These are phyloP conservation scores for Gloeopeniophorella convolvens DNA, from an alignment of 768 basidiomycete species.

Conservation along the genomic window DNA sequence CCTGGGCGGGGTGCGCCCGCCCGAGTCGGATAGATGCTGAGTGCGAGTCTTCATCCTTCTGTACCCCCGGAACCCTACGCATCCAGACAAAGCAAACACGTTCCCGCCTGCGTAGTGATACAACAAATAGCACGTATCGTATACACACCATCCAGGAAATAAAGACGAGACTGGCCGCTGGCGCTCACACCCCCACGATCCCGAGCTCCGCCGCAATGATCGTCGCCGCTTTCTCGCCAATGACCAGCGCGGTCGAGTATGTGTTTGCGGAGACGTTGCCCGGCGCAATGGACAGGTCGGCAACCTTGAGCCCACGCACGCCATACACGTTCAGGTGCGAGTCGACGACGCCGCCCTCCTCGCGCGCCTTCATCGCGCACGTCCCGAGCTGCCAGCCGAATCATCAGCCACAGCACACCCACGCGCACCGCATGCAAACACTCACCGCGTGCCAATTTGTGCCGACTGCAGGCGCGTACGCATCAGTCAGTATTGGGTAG, in stretches of 20 bases:
- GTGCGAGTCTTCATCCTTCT: no score
- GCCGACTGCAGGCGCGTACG: background rate
- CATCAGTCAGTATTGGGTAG: background rate
- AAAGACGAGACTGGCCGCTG: background rate
- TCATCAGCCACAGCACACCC: background rate
- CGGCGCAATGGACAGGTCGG: slow-evolving; percentile 35
- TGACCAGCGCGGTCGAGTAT: slow-evolving; percentile 33
- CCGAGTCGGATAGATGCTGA: no score
- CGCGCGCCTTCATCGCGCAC: slow-evolving; percentile 57
- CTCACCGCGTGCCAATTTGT: slow-evolving; percentile 15
- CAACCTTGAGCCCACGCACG: slow-evolving; percentile 49
- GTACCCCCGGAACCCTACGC: no score
- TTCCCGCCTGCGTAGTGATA: no score
- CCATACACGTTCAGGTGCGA: slow-evolving; percentile 57
- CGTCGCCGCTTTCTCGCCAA: slow-evolving; percentile 55
- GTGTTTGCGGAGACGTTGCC: slow-evolving; percentile 37
- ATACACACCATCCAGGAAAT: no score
- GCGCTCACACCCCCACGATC: slow-evolving; percentile 28
- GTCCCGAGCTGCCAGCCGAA: slow-evolving; percentile 43
- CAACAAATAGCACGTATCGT: no score
- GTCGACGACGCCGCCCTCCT: slow-evolving; percentile 58
- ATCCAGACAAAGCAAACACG: no score
- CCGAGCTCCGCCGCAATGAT: slow-evolving; percentile 49
- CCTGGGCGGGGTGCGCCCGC: slow-evolving; percentile 59
- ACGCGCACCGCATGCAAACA: background rate